Conservation (phyloP, 1,139 yeast genomes). For the Diutina rugosa region DNA sequence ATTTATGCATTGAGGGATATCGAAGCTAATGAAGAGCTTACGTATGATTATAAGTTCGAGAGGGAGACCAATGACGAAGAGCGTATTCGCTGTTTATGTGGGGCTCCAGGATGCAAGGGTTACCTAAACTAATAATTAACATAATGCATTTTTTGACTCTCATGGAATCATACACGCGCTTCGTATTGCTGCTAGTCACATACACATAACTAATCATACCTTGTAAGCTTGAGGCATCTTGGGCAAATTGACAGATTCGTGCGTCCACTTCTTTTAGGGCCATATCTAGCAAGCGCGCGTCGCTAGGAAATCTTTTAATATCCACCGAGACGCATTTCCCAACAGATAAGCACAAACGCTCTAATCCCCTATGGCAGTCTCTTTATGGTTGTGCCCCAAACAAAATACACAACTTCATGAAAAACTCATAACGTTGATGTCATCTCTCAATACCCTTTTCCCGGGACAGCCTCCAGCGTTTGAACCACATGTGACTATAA, state of each 20-base stretch:
- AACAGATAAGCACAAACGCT: background rate
- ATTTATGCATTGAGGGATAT: constrained; percentile 87
- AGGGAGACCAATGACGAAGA: constrained; percentile 85
- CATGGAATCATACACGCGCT: too few relatives aligned
- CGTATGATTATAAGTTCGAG: constrained; percentile 92
- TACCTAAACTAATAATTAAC: constrained; percentile 49
- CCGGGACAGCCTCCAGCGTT: constrained; percentile 54
- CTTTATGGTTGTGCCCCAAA: constrained; percentile 71
- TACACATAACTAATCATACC: too few relatives aligned
- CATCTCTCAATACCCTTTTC: constrained; percentile 55
- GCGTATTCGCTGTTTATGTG: constrained; percentile 85
- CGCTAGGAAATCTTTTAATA: background rate
- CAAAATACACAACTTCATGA: constrained; percentile 41
- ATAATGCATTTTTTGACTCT: background rate
- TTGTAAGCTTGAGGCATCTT: too few relatives aligned
- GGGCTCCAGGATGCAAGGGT: constrained; percentile 90
- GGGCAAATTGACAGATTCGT: too few relatives aligned
- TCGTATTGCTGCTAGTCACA: too few relatives aligned
- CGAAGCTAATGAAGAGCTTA: constrained; percentile 81
- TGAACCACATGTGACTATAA: constrained; percentile 70
- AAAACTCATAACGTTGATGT: constrained; percentile 45
- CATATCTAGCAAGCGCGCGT: background rate
- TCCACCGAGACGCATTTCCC: background rate
- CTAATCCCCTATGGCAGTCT: constrained; percentile 14
- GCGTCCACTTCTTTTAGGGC: background rate